Base-by-base conservation (phyloP, 2,329 filamentous ascomycete genomes). In the Verticillium nonalfalfae region DNA sequence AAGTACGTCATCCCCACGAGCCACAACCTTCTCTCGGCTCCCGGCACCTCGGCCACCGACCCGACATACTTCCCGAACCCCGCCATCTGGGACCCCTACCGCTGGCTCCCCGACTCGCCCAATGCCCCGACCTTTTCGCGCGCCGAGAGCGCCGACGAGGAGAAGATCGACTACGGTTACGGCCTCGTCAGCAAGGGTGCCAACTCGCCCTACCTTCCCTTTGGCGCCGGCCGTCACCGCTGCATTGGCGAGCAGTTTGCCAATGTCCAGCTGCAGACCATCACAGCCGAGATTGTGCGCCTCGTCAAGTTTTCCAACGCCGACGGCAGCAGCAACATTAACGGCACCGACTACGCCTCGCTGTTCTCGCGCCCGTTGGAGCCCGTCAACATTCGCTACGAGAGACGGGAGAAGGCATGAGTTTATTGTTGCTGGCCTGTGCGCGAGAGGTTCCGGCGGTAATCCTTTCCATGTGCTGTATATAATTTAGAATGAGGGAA, bases 241-340 rank as follows among this genome's bases (percentile, higher is more conserved):
- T 98, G 94, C 77, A 97, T 98, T 71, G 94, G 94, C 66, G 94
- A 98, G 81, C 92, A 97, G 71, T 98, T 97, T 74, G 94, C 94
- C 68, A 96, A 96, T 73, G 83, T 96, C 62, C 94, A 98, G 78
- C 81, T 98, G 65, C 89, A 93, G 73, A 93, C 91, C 55, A 96
- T 98, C 67, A 80, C 89, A 13, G 91, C 88, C 58, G 87, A 87
- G 62, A 78, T 93, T 66, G 90, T 96, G 50, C 84, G 92, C 58
- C 74, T 86, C 59, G 91, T 97, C 79, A 94, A 91, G 79, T 85
- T 97, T 73, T 81, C 83, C 71, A 96, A 92, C 68, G 74, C 87
- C 2, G 86, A 90, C 68, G 89, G 90, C n/a, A 85, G 83, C 72
- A 79, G 85, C 70, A 83, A 82, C 38, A 82, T 95, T 40, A 83